phyloP scores from a whole-genome alignment of 768 basidiomycete genomes.

The Filobasidium floriforme region DNA sequence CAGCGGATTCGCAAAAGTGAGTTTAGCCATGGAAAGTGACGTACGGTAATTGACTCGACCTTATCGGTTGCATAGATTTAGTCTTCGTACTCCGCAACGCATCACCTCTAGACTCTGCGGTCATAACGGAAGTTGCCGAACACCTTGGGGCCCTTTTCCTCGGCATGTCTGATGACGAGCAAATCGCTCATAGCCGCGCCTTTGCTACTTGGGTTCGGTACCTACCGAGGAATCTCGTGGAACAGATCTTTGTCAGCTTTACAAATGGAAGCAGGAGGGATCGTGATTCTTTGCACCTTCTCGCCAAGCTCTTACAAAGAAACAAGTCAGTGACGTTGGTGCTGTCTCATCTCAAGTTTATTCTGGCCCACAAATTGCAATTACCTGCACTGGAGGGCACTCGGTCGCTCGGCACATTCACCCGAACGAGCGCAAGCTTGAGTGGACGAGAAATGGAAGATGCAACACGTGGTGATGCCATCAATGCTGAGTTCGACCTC shows the following conservation, averaged over 20 bases:
- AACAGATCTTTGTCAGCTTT: not conserved
- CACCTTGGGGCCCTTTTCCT: not conserved
- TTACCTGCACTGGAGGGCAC: not conserved
- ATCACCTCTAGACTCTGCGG: not conserved
- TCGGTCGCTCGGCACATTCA: not conserved
- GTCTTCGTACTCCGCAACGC: not conserved
- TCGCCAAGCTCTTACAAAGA: not conserved
- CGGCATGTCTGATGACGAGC: not conserved
- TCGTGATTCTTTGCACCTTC: not conserved
- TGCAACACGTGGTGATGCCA: not conserved
- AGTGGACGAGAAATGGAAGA: not conserved
- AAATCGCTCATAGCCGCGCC: not conserved
- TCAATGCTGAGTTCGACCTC: too few relatives aligned
- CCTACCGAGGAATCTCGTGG: not conserved
- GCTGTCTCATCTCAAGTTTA: not conserved
- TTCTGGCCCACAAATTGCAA: not conserved
- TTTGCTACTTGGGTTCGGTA: not conserved
- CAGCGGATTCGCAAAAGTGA: not conserved
- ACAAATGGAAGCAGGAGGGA: not conserved
- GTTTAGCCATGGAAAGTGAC: not conserved
- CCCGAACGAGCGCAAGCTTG: not conserved
- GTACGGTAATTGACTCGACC: not conserved
- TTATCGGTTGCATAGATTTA: not conserved
- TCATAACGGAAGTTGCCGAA: not conserved
- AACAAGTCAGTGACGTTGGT: not conserved